These are phyloP conservation scores for Psilocybe sp. DNA, from an alignment of 768 basidiomycete genomes.

Conservation along the genomic window DNA sequence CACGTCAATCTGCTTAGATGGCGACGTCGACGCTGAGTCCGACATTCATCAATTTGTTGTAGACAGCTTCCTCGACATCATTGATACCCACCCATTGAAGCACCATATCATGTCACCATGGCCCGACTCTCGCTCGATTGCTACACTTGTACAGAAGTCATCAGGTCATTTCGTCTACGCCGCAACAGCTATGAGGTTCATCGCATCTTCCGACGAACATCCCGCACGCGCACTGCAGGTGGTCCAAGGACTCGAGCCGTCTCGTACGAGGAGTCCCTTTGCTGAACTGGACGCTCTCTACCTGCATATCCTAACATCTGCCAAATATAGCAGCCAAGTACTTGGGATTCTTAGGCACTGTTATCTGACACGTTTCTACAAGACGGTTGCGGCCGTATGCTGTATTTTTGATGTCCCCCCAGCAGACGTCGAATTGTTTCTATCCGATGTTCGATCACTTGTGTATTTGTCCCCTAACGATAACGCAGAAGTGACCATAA, in stretches of 20 bases:
- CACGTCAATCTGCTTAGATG: not conserved
- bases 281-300: conserved; percentile 4
- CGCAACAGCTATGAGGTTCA: conserved; percentile 5
- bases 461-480: no score
- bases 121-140: not conserved
- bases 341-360: no score
- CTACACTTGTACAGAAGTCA: conserved; percentile 4
- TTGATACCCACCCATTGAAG: conserved; percentile 3
- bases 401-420: no score
- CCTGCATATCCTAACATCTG: not conserved
- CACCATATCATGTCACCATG: not conserved
- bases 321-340: no score
- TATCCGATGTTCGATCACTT: no score
- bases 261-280: not conserved
- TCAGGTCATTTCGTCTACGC: conserved; percentile 15
- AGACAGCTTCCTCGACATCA: conserved; percentile 3
- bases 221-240: not conserved
- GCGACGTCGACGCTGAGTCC: not conserved
- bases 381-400: no score
- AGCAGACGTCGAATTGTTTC: no score
- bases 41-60: conserved; percentile 6
- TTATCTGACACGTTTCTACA: no score
- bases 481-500: no score
- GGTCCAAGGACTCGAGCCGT: not conserved
- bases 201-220: not conserved